A percentile compares a stretch with the other conserved stretches of the same genome.
phyloP scores from a whole-genome alignment of 1,284 basidiomycete genomes.

The Boletellus deceptivus region DNA sequence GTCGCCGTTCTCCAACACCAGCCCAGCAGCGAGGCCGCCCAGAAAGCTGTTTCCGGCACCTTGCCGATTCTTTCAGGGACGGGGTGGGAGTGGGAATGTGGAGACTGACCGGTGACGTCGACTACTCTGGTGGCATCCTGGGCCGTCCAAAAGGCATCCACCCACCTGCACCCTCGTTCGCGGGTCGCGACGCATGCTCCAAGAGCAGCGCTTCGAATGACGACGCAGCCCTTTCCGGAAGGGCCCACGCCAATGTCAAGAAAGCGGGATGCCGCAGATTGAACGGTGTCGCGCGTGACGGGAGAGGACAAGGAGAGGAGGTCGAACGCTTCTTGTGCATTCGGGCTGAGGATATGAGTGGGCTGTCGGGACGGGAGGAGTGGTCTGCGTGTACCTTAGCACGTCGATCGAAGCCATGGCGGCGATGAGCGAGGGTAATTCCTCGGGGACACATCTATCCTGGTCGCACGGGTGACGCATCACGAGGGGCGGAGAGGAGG shows the following conservation, averaged over 20 bases:
- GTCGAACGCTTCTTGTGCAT: constrained; percentile 71
- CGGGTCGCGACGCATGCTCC: constrained; percentile 68
- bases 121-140: constrained; percentile 54
- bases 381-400: constrained; percentile 52
- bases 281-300: constrained; percentile 50
- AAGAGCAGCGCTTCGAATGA: constrained; percentile 76
- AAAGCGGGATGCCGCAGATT: constrained; percentile 60
- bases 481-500: background rate
- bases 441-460: constrained; percentile 77
- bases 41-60: constrained; percentile 89
- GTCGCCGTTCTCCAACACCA: constrained; percentile 57
- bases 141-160: constrained; percentile 72
- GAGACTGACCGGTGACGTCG: constrained; percentile 75
- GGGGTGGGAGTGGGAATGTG: background rate
- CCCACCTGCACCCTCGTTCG: constrained; percentile 54
- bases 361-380: background rate
- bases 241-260: constrained; percentile 55
- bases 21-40: constrained; percentile 78
- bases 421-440: constrained; percentile 64
- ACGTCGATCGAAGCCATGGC: constrained; percentile 63
- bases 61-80: constrained; percentile 27
- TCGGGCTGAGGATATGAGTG: constrained; percentile 51
- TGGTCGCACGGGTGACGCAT: constrained; percentile 32
- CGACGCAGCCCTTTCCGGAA: constrained; percentile 51
- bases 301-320: constrained; percentile 56